Conservation (phyloP, 1,139 yeast species). For the Meyerozyma carpophila region DNA sequence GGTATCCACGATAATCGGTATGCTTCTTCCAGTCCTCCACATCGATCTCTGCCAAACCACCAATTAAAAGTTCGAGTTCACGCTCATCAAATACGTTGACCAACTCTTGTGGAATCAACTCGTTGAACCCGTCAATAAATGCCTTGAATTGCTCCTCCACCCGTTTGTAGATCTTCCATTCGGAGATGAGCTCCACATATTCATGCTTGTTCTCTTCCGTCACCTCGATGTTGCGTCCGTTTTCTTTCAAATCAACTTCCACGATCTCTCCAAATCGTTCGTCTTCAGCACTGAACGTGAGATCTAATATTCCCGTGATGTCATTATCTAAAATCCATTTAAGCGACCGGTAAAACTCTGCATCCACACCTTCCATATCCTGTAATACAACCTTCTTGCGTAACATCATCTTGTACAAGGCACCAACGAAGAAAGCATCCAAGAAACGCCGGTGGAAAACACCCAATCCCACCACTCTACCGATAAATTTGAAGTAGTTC, state of each 20-base stretch:
- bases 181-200: slow-evolving; percentile 90
- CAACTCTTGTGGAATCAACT: slow-evolving; percentile 91
- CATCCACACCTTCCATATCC: slow-evolving; percentile 99
- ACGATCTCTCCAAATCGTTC: slow-evolving; percentile 94
- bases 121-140: slow-evolving; percentile 95
- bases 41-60: slow-evolving; percentile 97
- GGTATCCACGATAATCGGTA: slow-evolving; percentile 96
- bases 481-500: slow-evolving; percentile 95
- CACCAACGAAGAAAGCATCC: slow-evolving; percentile 98
- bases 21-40: slow-evolving; percentile 98
- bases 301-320: slow-evolving; percentile 73
- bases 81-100: slow-evolving; percentile 97
- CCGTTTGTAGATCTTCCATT: slow-evolving; percentile 91
- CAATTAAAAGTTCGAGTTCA: slow-evolving; percentile 90
- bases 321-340: slow-evolving; percentile 96
- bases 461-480: slow-evolving; percentile 96
- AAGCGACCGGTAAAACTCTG: slow-evolving; percentile 89
- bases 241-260: slow-evolving; percentile 83
- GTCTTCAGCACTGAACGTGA: slow-evolving; percentile 92
- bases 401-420: slow-evolving; percentile 95
- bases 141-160: slow-evolving; percentile 96
- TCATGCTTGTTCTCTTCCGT: slow-evolving; percentile 93
- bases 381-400: slow-evolving; percentile 90
- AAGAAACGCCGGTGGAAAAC: slow-evolving; percentile 96
- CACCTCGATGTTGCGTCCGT: slow-evolving; percentile 84